phyloP scores from a whole-genome alignment of 257 asterid genomes.

The Solanum sitiens region DNA sequence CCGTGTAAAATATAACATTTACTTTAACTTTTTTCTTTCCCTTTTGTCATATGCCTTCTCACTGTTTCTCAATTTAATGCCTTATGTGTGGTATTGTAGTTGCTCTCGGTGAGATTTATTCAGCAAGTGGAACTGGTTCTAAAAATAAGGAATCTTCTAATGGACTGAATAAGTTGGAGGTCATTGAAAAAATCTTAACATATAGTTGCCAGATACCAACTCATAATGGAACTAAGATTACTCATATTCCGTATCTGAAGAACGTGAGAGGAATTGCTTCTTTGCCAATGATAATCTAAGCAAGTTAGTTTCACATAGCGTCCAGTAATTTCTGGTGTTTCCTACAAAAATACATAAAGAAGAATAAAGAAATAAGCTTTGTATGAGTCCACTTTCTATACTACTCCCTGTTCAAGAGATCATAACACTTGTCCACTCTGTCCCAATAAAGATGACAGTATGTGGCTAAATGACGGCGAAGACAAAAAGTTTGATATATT shows the following conservation, averaged over 20 bases:
- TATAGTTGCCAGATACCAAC: conserved; percentile 21
- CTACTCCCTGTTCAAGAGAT: not conserved
- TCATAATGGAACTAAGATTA: conserved; percentile 27
- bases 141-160: conserved; percentile 17
- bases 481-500: no score
- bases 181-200: conserved; percentile 27
- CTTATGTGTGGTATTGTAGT: conserved; percentile 18
- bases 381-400: not conserved
- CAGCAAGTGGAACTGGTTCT: conserved; percentile 9
- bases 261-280: conserved; percentile 72
- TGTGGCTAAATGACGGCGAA: not conserved
- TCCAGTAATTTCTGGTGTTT: no score
- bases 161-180: conserved; percentile 31
- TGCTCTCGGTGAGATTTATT: conserved; percentile 43
- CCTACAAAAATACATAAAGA: no score
- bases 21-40: not conserved
- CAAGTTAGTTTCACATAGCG: no score
- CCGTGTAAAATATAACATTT: not conserved
- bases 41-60: not conserved
- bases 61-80: not conserved
- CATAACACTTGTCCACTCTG: not conserved
- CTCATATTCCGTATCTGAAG: conserved; percentile 31
- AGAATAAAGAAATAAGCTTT: no score
- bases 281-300: conserved; percentile 25
- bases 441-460: not conserved